Evolutionary conservation across 345 rosid genomes (phyloP), one percentile per base, ranked within the genome.

Genomic region (Stellera chamaejasme): DNA sequence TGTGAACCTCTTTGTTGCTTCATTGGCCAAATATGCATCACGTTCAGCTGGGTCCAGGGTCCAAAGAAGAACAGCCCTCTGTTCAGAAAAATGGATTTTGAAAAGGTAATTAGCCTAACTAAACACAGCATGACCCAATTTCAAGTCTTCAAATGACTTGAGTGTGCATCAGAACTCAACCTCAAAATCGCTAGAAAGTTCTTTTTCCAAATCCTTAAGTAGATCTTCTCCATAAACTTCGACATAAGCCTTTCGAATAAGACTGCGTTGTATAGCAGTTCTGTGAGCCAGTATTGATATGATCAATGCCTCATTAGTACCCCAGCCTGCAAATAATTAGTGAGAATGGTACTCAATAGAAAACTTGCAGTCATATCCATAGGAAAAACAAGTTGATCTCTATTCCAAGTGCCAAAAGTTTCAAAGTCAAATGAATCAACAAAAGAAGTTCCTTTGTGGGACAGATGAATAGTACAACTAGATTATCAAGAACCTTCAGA

Each of bases 171-270:
- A 26, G n/a, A 66, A 63, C 46, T 71, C 43, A 52, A 90, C 98
- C 96, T 88, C 95, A 64, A 92, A 92, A 56, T 92, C 98, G 69
- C 82, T 78, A 0, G 95, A 75, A 11, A 91, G 87, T 47, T 91
- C 98, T 65, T 81, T 81, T 63, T 83, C 87, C 14, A 91, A 62
- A 11, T 76, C 78, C 39, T 69, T 82, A 32, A 92, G 88, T 54
- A 92, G 95, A 67, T 88, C 90, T 66, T 82, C 81, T 45, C 90
- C 82, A 58, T 85, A 79, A 27, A 76, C 72, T 65, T 84, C 84
- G n/a, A 67, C 67, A 58, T 92, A 92, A 62, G 71, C 59, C 48
- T 75, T 65, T 6, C 82, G 79, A 41, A 92, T 88, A 12, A 54
- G 41, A 59, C 69, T 73, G 64, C 95, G 95, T 32, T 88, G 98